phyloP scores from a whole-genome alignment of 768 basidiomycete species.

The Rhizopogon vinicolor region DNA sequence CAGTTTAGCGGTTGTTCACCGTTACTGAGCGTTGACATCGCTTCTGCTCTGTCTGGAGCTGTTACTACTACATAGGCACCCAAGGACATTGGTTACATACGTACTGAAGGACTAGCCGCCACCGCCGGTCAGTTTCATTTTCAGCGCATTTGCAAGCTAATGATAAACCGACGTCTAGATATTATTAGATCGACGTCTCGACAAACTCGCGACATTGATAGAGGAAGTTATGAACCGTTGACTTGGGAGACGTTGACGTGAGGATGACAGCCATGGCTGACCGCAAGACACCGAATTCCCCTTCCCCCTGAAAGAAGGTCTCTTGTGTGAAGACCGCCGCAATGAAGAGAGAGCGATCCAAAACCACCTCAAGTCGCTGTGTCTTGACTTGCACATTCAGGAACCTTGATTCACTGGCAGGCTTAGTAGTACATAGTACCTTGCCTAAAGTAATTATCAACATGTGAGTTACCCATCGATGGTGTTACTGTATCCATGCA shows the following conservation, averaged over 20 bases:
- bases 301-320: neutral
- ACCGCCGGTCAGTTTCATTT: too few species aligned
- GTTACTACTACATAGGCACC: too few species aligned
- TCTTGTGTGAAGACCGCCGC: neutral
- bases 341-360: neutral
- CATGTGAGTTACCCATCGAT: neutral
- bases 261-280: neutral
- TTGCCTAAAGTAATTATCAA: neutral
- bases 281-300: neutral
- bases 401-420: neutral
- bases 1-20: too few species aligned
- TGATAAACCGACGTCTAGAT: too few species aligned
- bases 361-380: neutral
- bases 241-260: neutral
- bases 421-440: neutral
- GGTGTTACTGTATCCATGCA: neutral
- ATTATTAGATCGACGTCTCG: too few species aligned
- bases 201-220: neutral
- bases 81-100: too few species aligned
- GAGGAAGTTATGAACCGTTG: neutral
- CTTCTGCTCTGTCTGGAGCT: too few species aligned
- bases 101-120: too few species aligned
- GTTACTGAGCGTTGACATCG: too few species aligned
- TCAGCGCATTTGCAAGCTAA: too few species aligned
- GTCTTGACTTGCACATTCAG: neutral